phyloP scores from a whole-genome alignment of 345 rosid genomes.

The Rubroshorea leprosula region DNA sequence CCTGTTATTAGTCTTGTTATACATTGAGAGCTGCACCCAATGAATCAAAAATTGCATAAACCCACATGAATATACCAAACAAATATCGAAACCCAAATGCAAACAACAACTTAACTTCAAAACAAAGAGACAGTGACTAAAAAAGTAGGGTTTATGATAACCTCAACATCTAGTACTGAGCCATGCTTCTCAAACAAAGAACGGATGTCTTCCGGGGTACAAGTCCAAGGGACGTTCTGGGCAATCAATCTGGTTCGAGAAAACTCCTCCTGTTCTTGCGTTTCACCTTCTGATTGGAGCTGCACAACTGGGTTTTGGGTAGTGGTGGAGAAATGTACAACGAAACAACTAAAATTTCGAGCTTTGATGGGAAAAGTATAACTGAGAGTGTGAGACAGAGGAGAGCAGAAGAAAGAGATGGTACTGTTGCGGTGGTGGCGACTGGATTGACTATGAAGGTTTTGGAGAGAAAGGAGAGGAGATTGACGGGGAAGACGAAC shows the following conservation, averaged over 20 bases:
- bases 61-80: not conserved
- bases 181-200: constrained; percentile 70
- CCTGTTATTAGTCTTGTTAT: constrained; percentile 57
- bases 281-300: constrained; percentile 16
- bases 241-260: constrained; percentile 56
- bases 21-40: constrained; percentile 65
- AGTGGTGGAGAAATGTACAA: constrained; percentile 34
- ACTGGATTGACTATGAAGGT: constrained; percentile 21
- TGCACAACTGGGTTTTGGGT: constrained; percentile 32
- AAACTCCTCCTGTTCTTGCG: constrained; percentile 26
- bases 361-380: constrained; percentile 20
- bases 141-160: constrained; percentile 4
- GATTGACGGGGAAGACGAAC: constrained; percentile 42
- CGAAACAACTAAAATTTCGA: constrained; percentile 15
- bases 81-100: not conserved
- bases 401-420: constrained; percentile 14
- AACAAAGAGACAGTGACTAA: not conserved
- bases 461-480: constrained; percentile 21
- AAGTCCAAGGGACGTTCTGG: constrained; percentile 70
- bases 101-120: not conserved
- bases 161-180: constrained; percentile 70
- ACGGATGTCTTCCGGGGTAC: constrained; percentile 72
- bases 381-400: constrained; percentile 14
- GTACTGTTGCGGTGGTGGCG: not conserved
- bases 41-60: constrained; percentile 9